Conservation (phyloP, 2,329 filamentous ascomycete genomes). For the Pestalotiopsis sp. region DNA sequence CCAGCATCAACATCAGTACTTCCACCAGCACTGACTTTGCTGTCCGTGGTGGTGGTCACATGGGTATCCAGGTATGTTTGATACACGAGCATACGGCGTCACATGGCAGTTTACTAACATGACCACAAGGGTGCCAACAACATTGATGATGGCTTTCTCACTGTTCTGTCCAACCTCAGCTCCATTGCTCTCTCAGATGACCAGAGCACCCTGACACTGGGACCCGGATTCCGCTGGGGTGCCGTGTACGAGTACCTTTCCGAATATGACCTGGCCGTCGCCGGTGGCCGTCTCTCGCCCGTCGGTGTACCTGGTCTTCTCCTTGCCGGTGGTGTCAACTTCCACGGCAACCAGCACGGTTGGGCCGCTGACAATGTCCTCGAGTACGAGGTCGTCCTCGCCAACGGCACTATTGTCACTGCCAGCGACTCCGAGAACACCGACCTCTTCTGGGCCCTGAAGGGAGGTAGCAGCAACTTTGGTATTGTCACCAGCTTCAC, state of each 20-base stretch:
- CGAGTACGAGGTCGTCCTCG: constrained; percentile 12
- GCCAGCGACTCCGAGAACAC: constrained; percentile 1
- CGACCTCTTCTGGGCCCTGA: constrained; percentile 14
- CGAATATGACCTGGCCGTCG: constrained; percentile 10
- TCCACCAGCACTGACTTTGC: constrained; percentile 26
- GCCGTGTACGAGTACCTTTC: constrained; percentile 14
- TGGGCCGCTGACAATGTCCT: constrained; percentile 11
- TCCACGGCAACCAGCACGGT: constrained; percentile 12
- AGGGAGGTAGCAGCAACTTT: constrained; percentile 13
- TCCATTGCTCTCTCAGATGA: constrained; percentile 25
- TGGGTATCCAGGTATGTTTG: constrained; percentile 30
- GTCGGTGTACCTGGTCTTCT: constrained; percentile 18
- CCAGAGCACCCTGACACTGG: constrained; percentile 14
- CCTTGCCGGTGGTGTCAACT: constrained; percentile 19
- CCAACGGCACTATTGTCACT: constrained; percentile 10
- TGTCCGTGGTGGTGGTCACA: constrained; percentile 36
- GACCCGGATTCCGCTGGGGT: constrained; percentile 16
- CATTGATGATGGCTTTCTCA: constrained; percentile 16
- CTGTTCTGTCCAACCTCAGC: constrained; percentile 19
- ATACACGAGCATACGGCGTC: neutral
- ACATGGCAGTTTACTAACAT: neutral
- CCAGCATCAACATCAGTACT: constrained; percentile 25
- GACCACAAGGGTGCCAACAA: constrained; percentile 20
- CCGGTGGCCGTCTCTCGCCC: constrained; percentile 16
- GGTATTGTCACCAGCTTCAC: constrained; percentile 13